Evolutionary conservation across 306 rosid species (phyloP), one percentile per base, ranked within the genome.

Genomic region (Neltuma alba): DNA sequence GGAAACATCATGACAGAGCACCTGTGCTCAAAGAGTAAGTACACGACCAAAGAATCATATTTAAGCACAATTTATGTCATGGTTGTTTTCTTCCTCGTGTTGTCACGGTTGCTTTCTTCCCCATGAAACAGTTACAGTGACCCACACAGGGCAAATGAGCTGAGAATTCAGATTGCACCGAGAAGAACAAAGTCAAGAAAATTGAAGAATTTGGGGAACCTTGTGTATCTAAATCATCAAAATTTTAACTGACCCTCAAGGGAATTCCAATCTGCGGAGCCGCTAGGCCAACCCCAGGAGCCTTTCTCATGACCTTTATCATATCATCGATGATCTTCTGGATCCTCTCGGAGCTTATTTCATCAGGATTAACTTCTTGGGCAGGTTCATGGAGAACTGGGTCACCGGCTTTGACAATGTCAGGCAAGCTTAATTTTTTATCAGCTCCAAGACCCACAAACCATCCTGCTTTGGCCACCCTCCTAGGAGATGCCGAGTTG

Each of bases 211-310:
- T 20, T 11, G 27, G 11, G 7, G 9, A 27, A 20, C 30, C 3
- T 54, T 0, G 45, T 70, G 72, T 21, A 6, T 44, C 2, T 45
- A 72, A 47, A 66, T 12, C 7, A 28, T 7, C 3, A 74, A 52
- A 66, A 78, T 37, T 3, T 11, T 7, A 79, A 82, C 76, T 36
- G 34, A 94, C 97, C 97, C 90, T 85, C 25, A 88, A 84, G 7
- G 99, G 91, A 40, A 94, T 64, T 86, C 99, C 99, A 84, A 94
- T 87, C 84, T 94, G 98, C 6, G 97, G 97, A 85, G 98, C 98
- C 44, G 98, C 97, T 13, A 94, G 89, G 20, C 98, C 97, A 57
- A 94, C 93, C 15, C 97, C 97, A 71, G 97, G 97, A 83, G 97
- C 92, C 12, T 85, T 84, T 66, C 97, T 85, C 97, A 92, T 91